These are phyloP conservation scores for Krasilnikovozyma curviuscula DNA, from an alignment of 768 basidiomycete species.

Conservation along the genomic window DNA sequence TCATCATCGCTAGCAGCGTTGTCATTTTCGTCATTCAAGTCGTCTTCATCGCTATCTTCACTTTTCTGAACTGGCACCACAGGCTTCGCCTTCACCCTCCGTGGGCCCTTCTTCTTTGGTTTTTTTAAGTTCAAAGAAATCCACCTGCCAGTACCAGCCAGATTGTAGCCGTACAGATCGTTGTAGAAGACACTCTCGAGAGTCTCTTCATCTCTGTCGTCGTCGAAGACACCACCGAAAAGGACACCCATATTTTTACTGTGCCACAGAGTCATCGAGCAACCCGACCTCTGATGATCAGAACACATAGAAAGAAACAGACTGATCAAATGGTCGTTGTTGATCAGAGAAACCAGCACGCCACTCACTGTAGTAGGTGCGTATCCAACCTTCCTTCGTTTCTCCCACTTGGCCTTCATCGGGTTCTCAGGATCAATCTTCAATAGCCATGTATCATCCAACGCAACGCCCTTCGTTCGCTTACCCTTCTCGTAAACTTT, in stretches of 20 bases:
- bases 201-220: constrained; percentile 64
- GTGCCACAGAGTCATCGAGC: constrained; percentile 68
- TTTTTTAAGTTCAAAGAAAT: constrained; percentile 48
- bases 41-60: constrained; percentile 14
- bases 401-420: constrained; percentile 61
- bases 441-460: constrained; percentile 79
- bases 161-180: constrained; percentile 69
- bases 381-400: constrained; percentile 54
- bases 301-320: constrained; percentile 77
- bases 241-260: constrained; percentile 49
- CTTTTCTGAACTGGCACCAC: constrained; percentile 5
- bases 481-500: constrained; percentile 78
- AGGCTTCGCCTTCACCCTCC: constrained; percentile 31
- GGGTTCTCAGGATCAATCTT: constrained; percentile 30
- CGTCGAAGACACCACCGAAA: constrained; percentile 77
- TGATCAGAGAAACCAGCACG: constrained; percentile 71
- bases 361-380: constrained; percentile 56
- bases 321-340: constrained; percentile 43
- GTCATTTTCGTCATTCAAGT: constrained; percentile 9
- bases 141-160: constrained; percentile 58
- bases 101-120: constrained; percentile 38
- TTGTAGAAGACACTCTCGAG: constrained; percentile 74
- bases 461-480: constrained; percentile 61
- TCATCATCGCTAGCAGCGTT: constrained; percentile 12
- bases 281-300: constrained; percentile 70